Conservation (phyloP, 1,284 basidiomycete genomes). For the Ustilago shanxiensis region DNA sequence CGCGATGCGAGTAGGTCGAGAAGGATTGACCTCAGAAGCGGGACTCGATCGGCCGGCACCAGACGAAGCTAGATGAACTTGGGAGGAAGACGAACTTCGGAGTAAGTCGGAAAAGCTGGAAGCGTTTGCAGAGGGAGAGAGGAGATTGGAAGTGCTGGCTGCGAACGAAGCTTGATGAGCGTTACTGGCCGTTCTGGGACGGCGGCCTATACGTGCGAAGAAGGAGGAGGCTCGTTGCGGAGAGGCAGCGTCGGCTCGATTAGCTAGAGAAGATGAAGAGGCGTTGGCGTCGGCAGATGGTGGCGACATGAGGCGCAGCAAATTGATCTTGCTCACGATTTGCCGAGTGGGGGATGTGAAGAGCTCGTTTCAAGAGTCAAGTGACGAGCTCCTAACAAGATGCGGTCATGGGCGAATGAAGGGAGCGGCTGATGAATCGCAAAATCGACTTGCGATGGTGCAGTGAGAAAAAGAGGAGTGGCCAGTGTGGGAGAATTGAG, state of each 20-base stretch:
- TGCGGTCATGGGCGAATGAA: background rate
- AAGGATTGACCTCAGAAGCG: conserved; percentile 1
- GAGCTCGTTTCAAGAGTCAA: background rate
- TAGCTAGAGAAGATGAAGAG: conserved; percentile 7
- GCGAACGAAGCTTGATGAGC: conserved; percentile 24
- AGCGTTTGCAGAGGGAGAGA: conserved; percentile 15
- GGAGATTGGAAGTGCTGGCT: conserved; percentile 45
- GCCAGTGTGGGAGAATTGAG: no score
- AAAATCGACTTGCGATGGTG: background rate
- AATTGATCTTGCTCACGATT: background rate
- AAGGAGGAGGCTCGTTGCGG: conserved; percentile 21
- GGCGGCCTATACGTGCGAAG: conserved; percentile 29
- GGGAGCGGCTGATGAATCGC: background rate
- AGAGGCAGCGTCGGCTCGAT: conserved; percentile 7
- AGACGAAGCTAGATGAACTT: conserved; percentile 26
- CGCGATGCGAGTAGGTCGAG: conserved; percentile 21
- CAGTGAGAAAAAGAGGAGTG: background rate
- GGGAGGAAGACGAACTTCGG: conserved; percentile 40
- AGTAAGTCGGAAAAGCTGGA: conserved; percentile 28
- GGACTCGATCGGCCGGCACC: background rate
- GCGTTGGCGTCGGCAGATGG: conserved; percentile 14
- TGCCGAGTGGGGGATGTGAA: background rate
- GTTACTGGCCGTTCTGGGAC: conserved; percentile 31
- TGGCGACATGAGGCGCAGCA: conserved; percentile 21
- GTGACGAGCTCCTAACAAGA: background rate